These are phyloP conservation scores for Stagonosporopsis tanaceti DNA, from an alignment of 2,329 filamentous ascomycete genomes.

Conservation along the genomic window DNA sequence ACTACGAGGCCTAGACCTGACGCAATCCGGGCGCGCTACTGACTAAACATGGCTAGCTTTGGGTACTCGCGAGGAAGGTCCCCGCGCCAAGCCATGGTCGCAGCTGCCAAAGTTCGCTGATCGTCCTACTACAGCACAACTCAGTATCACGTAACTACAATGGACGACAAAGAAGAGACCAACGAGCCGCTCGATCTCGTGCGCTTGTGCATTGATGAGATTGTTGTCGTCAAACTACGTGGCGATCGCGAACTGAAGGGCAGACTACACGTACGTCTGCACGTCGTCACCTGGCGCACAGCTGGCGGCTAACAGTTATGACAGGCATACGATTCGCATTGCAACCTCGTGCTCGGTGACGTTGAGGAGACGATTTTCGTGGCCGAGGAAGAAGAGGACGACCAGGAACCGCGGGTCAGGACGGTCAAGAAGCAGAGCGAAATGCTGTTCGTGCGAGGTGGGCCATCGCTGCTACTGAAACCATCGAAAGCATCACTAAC, in stretches of 20 bases:
- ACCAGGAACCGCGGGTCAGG: slow-evolving; percentile 65
- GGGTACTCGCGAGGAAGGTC: slow-evolving; percentile 17
- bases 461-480: background rate
- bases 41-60: slow-evolving; percentile 14
- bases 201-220: slow-evolving; percentile 90
- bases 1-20: slow-evolving; percentile 20
- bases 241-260: slow-evolving; percentile 96
- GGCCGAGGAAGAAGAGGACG: slow-evolving; percentile 87
- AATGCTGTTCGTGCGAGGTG: slow-evolving; percentile 98
- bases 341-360: slow-evolving; percentile 94
- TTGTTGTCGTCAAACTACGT: slow-evolving; percentile 95
- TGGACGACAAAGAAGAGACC: slow-evolving; percentile 84
- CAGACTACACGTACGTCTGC: slow-evolving; percentile 77
- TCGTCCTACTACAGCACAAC: slow-evolving; percentile 9
- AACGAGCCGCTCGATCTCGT: slow-evolving; percentile 95
- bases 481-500: background rate
- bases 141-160: slow-evolving; percentile 52
- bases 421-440: slow-evolving; percentile 97
- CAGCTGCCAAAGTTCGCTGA: slow-evolving; percentile 24
- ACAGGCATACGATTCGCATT: slow-evolving; percentile 97
- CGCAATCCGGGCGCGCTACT: slow-evolving; percentile 22
- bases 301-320: slow-evolving; percentile 19
- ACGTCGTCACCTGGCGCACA: background rate
- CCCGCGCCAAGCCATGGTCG: slow-evolving; percentile 27
- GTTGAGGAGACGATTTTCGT: slow-evolving; percentile 97